Percentiles rank a stretch among this genome's conserved stretches.
Conservation (phyloP, 768 basidiomycete species). For the Serpula lacrymans region DNA sequence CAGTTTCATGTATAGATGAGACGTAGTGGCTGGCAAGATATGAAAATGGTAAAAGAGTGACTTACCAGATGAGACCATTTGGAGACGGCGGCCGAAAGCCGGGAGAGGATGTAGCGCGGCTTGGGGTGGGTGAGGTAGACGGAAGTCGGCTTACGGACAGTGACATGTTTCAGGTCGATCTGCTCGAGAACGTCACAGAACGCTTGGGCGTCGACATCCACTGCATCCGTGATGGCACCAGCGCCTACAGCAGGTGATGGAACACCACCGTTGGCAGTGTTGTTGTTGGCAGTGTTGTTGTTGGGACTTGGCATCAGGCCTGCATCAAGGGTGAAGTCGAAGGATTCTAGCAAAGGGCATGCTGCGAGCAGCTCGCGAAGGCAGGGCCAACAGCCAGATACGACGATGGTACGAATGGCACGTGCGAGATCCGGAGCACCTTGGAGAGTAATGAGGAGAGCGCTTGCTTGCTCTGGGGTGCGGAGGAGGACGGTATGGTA, state of each 20-base stretch:
- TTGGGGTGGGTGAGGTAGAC: conserved; percentile 55
- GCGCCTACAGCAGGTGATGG: conserved; percentile 5
- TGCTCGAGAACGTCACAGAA: conserved; percentile 41
- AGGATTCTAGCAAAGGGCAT: conserved; percentile 29
- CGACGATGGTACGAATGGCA: conserved; percentile 39
- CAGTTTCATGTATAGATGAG: conserved; percentile 1
- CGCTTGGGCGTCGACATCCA: conserved; percentile 26
- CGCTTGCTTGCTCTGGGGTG: conserved; percentile 35
- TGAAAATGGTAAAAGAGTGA: conserved; percentile 8
- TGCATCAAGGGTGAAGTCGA: conserved; percentile 36
- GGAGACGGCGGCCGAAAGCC: conserved; percentile 42
- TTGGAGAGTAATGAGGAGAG: conserved; percentile 36
- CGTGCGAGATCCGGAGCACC: conserved; percentile 34
- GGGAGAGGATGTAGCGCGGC: conserved; percentile 40
- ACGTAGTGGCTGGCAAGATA: conserved; percentile 1
- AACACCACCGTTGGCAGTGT: background rate
- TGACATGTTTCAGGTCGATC: conserved; percentile 43
- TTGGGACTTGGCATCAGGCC: conserved; percentile 8
- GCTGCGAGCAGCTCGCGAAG: conserved; percentile 36
- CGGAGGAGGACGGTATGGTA: conserved; percentile 51
- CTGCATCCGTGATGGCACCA: conserved; percentile 6
- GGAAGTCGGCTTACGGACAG: conserved; percentile 47
- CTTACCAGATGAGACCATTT: conserved; percentile 48
- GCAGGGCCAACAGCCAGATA: conserved; percentile 39
- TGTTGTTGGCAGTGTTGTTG: conserved; percentile 1